Conservation (phyloP, 2,329 filamentous ascomycete species). For the Neonectria ditissima region DNA sequence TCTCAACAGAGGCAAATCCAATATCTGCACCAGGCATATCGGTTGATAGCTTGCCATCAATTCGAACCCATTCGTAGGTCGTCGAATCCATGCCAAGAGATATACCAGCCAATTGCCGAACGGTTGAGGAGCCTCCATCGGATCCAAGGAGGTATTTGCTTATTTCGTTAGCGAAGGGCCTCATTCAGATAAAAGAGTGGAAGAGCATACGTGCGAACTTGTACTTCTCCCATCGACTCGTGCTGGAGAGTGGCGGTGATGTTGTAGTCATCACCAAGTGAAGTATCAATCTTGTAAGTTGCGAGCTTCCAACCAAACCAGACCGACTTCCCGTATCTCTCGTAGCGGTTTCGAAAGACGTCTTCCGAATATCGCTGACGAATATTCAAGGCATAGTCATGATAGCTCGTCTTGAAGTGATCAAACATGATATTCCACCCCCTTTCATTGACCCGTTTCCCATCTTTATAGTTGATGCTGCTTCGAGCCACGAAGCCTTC, state of each 20-base stretch:
- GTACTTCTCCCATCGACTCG: slow-evolving; percentile 3
- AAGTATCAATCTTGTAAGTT: slow-evolving; percentile 39
- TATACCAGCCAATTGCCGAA: slow-evolving; percentile 59
- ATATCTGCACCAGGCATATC: slow-evolving; percentile 53
- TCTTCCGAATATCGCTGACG: slow-evolving; percentile 67
- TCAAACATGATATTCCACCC: slow-evolving; percentile 60
- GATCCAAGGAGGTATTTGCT: slow-evolving; percentile 63
- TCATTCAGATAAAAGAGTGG: not conserved
- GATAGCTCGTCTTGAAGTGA: slow-evolving; percentile 54
- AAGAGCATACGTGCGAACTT: not conserved
- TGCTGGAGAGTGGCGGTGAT: slow-evolving; percentile 24
- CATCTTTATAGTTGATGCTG: slow-evolving; percentile 62
- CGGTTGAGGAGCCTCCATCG: slow-evolving; percentile 63
- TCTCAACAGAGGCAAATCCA: slow-evolving; percentile 56
- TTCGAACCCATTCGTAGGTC: slow-evolving; percentile 65
- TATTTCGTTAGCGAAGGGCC: not conserved
- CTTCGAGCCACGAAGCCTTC: slow-evolving; percentile 64
- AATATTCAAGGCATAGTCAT: slow-evolving; percentile 63
- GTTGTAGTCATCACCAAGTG: not conserved
- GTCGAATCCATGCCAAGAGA: slow-evolving; percentile 61
- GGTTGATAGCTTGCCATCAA: slow-evolving; percentile 62
- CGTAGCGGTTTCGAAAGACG: slow-evolving; percentile 54
- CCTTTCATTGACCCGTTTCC: slow-evolving; percentile 52
- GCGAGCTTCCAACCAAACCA: slow-evolving; percentile 47
- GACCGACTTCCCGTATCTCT: slow-evolving; percentile 45